Evolutionary conservation across 495 filamentous ascomycete species (phyloP), one percentile per base, ranked within the genome.

Genomic region (Aspergillus olivimuriae): DNA sequence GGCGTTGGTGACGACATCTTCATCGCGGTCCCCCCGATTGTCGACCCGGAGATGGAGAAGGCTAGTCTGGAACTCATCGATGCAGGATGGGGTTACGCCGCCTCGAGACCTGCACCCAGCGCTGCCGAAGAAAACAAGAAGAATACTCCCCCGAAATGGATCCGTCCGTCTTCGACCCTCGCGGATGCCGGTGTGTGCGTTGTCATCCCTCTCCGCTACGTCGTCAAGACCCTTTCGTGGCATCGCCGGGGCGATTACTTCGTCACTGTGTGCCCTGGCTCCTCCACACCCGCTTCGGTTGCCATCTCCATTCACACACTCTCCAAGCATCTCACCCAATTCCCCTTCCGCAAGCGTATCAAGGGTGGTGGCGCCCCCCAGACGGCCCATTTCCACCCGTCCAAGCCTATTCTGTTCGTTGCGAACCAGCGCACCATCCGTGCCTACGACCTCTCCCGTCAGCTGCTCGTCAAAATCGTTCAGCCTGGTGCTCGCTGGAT

Each of bases 251-350:
- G 92, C 52, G 89, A 96, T 61, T 95, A 95, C 72, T 84, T 98
- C 60, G 77, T 88, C 48, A 96, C 89, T 5, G 87, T 95, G 33
- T 94, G 88, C 37, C 89, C 92, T 4, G 67, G 39, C 59, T 72
- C 47, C 74, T 86, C 48, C 73, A 91, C 66, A 69, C 82, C 62
- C 67, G 80, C 70, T 15, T 69, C 65, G 4, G 58, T 69, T 23
- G 87, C 94, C n/a, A 86, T 98, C 35, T 81, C 88, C 21, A 95
- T 98, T 58, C 92, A 98, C 72, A 94, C 90, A 1, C 70, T 98
- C 50, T 89, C 87, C 34, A 94, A 91, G 61, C 92, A 98, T 69
- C 74, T 87, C 20, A 94, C 92, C 0, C 94, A 98, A 62, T 82
- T 87, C 53, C 92, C 92, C 35, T 95, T 97, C 80, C 83, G 87